Evolutionary conservation across 1,139 yeast genomes (phyloP).

Genomic region (Protomyces lactucae-debilis): DNA sequence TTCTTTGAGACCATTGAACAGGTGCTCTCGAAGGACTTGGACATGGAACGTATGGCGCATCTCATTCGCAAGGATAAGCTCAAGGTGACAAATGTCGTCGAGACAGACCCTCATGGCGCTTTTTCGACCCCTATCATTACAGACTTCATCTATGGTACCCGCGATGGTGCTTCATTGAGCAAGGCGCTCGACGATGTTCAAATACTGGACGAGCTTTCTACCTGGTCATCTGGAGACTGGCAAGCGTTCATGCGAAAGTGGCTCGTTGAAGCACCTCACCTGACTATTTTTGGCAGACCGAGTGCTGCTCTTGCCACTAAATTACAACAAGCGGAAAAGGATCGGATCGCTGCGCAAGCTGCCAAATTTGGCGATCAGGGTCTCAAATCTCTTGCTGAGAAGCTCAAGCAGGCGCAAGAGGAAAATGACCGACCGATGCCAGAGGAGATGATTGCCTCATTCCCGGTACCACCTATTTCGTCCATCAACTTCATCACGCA

Average conservation of each 20-base stretch:
- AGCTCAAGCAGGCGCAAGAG: conserved; percentile 57
- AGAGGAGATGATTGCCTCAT: conserved; percentile 52
- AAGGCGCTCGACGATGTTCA: conserved; percentile 52
- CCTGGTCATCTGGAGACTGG: conserved; percentile 73
- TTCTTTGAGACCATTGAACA: conserved; percentile 50
- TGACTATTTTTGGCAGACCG: conserved; percentile 70
- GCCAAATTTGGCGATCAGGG: conserved; percentile 58
- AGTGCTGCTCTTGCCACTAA: conserved; percentile 57
- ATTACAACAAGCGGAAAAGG: conserved; percentile 51
- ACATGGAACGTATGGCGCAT: conserved; percentile 60
- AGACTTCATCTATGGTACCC: conserved; percentile 74
- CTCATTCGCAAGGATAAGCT: conserved; percentile 61
- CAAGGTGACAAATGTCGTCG: conserved; percentile 55
- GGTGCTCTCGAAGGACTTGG: conserved; percentile 54
- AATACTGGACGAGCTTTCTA: conserved; percentile 56
- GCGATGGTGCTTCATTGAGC: conserved; percentile 55
- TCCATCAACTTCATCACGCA: conserved; percentile 70
- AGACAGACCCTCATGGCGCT: conserved; percentile 27
- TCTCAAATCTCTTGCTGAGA: conserved; percentile 48
- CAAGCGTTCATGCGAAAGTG: conserved; percentile 49
- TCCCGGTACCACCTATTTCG: conserved; percentile 69
- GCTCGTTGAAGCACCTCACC: conserved; percentile 63
- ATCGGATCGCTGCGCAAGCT: conserved; percentile 49
- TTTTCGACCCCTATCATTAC: conserved; percentile 65
- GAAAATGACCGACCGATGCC: conserved; percentile 76